These are phyloP conservation scores for Cryptosporidium felis DNA, from an alignment of 169 alveolate genomes.

Conservation along the genomic window DNA sequence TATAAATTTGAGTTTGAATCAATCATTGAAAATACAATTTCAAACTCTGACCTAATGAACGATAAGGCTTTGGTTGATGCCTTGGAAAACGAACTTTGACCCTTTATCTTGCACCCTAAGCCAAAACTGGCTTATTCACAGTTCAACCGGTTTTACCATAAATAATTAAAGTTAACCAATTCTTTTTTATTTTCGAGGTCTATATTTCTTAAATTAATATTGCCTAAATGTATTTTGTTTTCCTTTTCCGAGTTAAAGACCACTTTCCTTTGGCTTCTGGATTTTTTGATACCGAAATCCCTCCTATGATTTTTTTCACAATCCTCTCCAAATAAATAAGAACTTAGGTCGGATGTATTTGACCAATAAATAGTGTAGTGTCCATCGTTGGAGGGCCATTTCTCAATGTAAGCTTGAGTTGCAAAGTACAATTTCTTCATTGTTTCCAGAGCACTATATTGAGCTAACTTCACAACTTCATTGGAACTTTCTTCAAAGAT, in stretches of 20 bases:
- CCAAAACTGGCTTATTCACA: not conserved
- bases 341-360: slow-evolving; percentile 31
- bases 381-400: slow-evolving; percentile 63
- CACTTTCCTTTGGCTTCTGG: not conserved
- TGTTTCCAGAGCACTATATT: slow-evolving; percentile 49
- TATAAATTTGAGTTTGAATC: not conserved
- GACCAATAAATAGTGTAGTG: slow-evolving; percentile 64
- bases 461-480: not conserved
- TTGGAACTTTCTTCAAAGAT: not conserved
- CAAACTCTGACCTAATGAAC: not conserved
- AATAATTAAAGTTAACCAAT: slow-evolving; percentile 27
- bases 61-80: slow-evolving; percentile 51
- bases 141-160: slow-evolving; percentile 11
- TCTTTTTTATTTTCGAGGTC: not conserved
- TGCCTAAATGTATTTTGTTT: not conserved
- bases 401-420: slow-evolving; percentile 27
- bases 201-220: not conserved
- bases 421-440: slow-evolving; percentile 51
- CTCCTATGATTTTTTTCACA: not conserved
- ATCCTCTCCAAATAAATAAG: slow-evolving; percentile 28
- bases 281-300: not conserved
- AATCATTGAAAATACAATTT: not conserved
- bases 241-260: not conserved
- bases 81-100: not conserved
- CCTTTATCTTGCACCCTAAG: not conserved